phyloP scores from a whole-genome alignment of 768 basidiomycete species.

The Kwoniella mangroviensis region DNA sequence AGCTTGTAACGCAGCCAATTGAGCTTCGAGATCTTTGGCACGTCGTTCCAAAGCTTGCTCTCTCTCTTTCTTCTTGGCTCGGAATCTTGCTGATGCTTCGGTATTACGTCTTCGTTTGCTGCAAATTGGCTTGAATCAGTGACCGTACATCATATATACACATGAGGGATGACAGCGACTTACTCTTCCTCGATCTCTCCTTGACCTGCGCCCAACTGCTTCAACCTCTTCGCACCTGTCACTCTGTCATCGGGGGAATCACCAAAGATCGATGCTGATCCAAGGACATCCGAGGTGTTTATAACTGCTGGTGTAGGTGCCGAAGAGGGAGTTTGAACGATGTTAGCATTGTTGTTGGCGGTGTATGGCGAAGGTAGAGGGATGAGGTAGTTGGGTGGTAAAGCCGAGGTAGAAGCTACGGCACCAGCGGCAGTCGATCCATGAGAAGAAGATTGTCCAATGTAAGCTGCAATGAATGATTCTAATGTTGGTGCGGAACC shows the following conservation, averaged over 20 bases:
- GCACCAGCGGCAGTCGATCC: conserved; percentile 17
- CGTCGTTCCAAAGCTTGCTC: conserved; percentile 52
- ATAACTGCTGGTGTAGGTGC: conserved; percentile 30
- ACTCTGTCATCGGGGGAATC: conserved; percentile 33
- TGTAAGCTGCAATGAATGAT: conserved; percentile 45
- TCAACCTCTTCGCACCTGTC: conserved; percentile 45
- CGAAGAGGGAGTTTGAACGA: conserved; percentile 18
- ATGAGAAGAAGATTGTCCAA: conserved; percentile 29
- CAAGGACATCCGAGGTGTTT: conserved; percentile 27
- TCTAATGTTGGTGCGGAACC: conserved; percentile 35
- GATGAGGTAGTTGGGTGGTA: conserved; percentile 26
- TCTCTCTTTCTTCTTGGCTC: conserved; percentile 58
- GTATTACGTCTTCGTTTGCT: conserved; percentile 56
- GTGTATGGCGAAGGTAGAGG: conserved; percentile 32
- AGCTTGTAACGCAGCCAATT: conserved; percentile 39
- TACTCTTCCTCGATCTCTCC: conserved; percentile 52
- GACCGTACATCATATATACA: not conserved
- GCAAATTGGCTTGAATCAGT: too few relatives aligned
- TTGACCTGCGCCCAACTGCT: conserved; percentile 42
- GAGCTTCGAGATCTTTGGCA: conserved; percentile 50
- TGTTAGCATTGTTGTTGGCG: not conserved
- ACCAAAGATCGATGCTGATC: conserved; percentile 18
- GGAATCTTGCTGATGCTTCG: conserved; percentile 55
- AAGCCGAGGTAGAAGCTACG: not conserved
- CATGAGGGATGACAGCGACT: conserved; percentile 22